A percentile compares a stretch with the other conserved stretches of the same genome.
Conservation (phyloP, 768 basidiomycete species). For the Nevesoporus exiguus region DNA sequence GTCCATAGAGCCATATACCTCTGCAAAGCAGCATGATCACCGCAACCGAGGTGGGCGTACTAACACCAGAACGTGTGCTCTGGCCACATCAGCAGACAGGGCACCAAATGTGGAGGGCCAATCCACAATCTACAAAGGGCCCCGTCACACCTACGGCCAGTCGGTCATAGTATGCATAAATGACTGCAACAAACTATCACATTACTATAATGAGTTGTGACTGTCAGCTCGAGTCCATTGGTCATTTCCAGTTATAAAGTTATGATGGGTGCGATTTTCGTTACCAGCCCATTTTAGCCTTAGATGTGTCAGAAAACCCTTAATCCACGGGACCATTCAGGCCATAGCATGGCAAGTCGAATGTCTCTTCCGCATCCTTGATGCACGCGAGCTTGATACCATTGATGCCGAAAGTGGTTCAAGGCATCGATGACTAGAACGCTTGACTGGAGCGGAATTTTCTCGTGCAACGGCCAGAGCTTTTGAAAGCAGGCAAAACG, state of each 20-base stretch:
- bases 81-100: not conserved
- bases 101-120: not conserved
- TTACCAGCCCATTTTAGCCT: not conserved
- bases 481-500: not conserved
- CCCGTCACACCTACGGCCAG: not conserved
- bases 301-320: not conserved
- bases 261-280: not conserved
- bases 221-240: not conserved
- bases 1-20: not conserved
- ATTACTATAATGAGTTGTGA: no score
- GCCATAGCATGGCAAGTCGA: no score
- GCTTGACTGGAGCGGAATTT: not conserved
- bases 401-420: not conserved
- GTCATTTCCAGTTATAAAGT: no score
- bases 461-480: not conserved
- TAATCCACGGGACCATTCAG: not conserved
- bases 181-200: not conserved
- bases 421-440: not conserved
- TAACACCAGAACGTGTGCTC: not conserved
- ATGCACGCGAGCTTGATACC: not conserved
- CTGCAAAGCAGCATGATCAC: not conserved
- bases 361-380: no score
- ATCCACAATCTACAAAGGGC: not conserved
- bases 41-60: not conserved
- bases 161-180: not conserved